Percentiles rank a stretch among this genome's conserved stretches.
Evolutionary conservation across 805 yeast genomes (phyloP).

Genomic region (Saccharomycopsis microspora): DNA sequence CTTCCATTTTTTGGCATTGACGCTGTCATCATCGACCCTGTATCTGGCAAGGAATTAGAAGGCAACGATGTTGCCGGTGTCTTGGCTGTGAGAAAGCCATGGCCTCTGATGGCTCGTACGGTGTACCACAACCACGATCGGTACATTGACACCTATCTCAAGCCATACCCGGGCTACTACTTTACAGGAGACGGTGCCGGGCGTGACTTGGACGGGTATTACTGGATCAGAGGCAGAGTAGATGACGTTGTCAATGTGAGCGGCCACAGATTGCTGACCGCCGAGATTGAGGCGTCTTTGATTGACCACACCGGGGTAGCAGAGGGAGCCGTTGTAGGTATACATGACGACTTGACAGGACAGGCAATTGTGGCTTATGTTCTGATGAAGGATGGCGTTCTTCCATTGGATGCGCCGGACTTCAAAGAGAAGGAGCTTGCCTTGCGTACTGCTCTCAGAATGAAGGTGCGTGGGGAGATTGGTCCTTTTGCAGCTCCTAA

Average conservation of each 20-base stretch:
- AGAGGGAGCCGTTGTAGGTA: slow-evolving; percentile 96
- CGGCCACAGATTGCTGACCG: slow-evolving; percentile 96
- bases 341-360: slow-evolving; percentile 90
- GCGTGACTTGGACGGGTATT: slow-evolving; percentile 90
- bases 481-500: slow-evolving; percentile 92
- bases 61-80: slow-evolving; percentile 96
- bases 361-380: slow-evolving; percentile 97
- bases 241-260: slow-evolving; percentile 97
- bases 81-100: slow-evolving; percentile 74
- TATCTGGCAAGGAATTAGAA: slow-evolving; percentile 69
- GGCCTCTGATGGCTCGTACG: slow-evolving; percentile 99
- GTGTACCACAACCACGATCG: slow-evolving; percentile 83
- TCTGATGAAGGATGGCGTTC: slow-evolving; percentile 48
- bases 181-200: slow-evolving; percentile 99
- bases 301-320: slow-evolving; percentile 70
- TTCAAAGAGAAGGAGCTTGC: slow-evolving; percentile 22
- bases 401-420: slow-evolving; percentile 23
- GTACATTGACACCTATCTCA: slow-evolving; percentile 82
- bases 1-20: slow-evolving; percentile 93
- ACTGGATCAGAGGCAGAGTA: slow-evolving; percentile 97
- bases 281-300: slow-evolving; percentile 92
- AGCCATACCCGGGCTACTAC: slow-evolving; percentile 87
- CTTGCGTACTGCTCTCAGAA: slow-evolving; percentile 58
- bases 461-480: slow-evolving; percentile 85
- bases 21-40: slow-evolving; percentile 88